Percentiles rank a stretch among this genome's conserved stretches.
phyloP scores from a whole-genome alignment of 1,139 yeast genomes.

The Kurtzmaniella quercitrusa region DNA sequence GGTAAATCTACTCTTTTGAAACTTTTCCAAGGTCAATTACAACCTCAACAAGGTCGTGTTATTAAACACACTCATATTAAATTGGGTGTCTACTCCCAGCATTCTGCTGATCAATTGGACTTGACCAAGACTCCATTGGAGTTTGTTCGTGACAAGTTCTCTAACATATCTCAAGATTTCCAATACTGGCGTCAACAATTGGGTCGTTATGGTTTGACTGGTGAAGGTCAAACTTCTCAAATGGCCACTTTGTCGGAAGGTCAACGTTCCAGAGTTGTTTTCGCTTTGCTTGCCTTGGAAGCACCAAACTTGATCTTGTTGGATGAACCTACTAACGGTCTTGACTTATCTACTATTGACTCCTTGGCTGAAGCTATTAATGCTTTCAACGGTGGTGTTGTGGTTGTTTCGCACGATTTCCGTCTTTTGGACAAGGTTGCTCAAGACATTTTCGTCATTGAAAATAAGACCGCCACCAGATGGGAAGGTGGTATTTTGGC shows the following conservation, averaged over 20 bases:
- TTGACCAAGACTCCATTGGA: slow-evolving; percentile 92
- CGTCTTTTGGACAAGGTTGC: slow-evolving; percentile 96
- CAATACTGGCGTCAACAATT: slow-evolving; percentile 99
- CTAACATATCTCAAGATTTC: slow-evolving; percentile 89
- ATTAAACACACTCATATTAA: slow-evolving; percentile 96
- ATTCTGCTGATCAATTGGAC: slow-evolving; percentile 97
- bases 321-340: slow-evolving; percentile 99
- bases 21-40: slow-evolving; percentile 91
- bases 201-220: slow-evolving; percentile 97
- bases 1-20: slow-evolving; percentile 96
- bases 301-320: slow-evolving; percentile 89
- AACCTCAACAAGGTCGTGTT: slow-evolving; percentile 90
- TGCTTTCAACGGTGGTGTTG: slow-evolving; percentile 95
- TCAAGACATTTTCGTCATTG: slow-evolving; percentile 93
- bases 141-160: slow-evolving; percentile 92
- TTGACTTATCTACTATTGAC: slow-evolving; percentile 97
- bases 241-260: slow-evolving; percentile 99
- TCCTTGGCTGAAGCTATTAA: slow-evolving; percentile 96
- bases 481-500: slow-evolving; percentile 92
- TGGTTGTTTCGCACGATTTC: slow-evolving; percentile 98
- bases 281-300: slow-evolving; percentile 92
- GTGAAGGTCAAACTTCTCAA: slow-evolving; percentile 97
- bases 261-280: slow-evolving; percentile 98
- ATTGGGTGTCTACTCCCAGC: slow-evolving; percentile 98
- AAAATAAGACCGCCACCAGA: slow-evolving; percentile 89